Conservation (phyloP, 495 filamentous ascomycete genomes). For the Stereocaulon alpinum region DNA sequence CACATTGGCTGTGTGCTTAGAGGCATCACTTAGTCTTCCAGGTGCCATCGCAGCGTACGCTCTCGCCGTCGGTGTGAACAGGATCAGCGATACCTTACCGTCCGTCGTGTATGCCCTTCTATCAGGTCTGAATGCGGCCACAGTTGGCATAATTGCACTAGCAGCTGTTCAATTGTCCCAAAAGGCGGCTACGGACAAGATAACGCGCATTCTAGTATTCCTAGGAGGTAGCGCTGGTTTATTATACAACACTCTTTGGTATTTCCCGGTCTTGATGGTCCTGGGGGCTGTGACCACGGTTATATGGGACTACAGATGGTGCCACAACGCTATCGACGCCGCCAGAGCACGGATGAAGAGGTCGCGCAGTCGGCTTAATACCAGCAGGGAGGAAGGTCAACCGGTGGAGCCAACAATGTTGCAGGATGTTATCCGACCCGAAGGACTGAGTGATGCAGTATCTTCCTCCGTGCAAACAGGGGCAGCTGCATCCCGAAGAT, state of each 20-base stretch:
- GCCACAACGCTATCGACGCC: background rate
- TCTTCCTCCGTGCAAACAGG: no score
- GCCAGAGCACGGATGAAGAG: background rate
- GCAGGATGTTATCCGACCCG: no score
- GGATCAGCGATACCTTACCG: constrained; percentile 46
- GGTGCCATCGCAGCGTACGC: constrained; percentile 67
- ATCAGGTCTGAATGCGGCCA: constrained; percentile 58
- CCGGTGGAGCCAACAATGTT: no score
- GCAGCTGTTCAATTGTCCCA: constrained; percentile 55
- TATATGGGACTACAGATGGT: constrained; percentile 45
- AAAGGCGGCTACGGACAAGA: constrained; percentile 54
- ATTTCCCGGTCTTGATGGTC: constrained; percentile 56
- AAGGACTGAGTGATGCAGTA: no score
- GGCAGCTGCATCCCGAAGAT: background rate
- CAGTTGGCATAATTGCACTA: constrained; percentile 59
- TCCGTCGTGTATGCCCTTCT: constrained; percentile 53
- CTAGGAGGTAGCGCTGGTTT: constrained; percentile 48
- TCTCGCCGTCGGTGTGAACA: constrained; percentile 55
- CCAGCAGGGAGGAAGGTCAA: no score
- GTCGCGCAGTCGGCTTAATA: no score
- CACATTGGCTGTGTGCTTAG: background rate
- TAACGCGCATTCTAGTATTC: constrained; percentile 52
- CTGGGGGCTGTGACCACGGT: constrained; percentile 35
- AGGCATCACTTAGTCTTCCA: constrained; percentile 43
- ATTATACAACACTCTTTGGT: constrained; percentile 62